Conservation (phyloP, 495 filamentous ascomycete species). For the Terfezia claveryi region DNA sequence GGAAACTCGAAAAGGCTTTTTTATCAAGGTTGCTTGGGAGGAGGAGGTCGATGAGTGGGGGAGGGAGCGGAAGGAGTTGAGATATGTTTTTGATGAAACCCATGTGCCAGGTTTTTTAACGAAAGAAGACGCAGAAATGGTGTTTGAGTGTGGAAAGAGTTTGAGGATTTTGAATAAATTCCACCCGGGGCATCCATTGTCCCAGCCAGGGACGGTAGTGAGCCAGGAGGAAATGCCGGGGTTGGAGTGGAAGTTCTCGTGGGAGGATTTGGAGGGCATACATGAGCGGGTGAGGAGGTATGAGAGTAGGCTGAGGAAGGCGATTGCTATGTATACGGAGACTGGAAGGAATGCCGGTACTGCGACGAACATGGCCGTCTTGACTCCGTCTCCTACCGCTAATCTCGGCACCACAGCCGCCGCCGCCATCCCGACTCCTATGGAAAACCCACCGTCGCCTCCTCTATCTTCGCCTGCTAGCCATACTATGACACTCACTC, state of each 20-base stretch:
- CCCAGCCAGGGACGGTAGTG: slow-evolving; percentile 26
- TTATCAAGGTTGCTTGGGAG: slow-evolving; percentile 39
- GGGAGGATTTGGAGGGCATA: slow-evolving; percentile 40
- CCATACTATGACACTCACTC: no score
- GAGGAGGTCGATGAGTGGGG: slow-evolving; percentile 33
- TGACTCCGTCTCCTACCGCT: no score
- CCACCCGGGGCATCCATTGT: slow-evolving; percentile 59
- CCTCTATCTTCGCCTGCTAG: no score
- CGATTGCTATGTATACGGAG: no score
- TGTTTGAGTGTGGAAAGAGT: slow-evolving; percentile 61
- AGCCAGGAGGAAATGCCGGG: slow-evolving; percentile 27
- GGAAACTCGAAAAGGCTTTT: slow-evolving; percentile 42
- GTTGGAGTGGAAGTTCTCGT: slow-evolving; percentile 53
- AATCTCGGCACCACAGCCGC: no score
- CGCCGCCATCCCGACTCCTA: no score
- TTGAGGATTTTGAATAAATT: slow-evolving; percentile 48
- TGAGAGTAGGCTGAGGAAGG: no score
- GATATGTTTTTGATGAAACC: slow-evolving; percentile 37
- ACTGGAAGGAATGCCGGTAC: no score
- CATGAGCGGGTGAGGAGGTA: no score
- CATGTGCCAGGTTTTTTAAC: slow-evolving; percentile 47
- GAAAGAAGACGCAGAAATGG: slow-evolving; percentile 35
- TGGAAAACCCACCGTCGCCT: no score
- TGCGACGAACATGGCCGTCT: no score
- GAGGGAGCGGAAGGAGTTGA: slow-evolving; percentile 28